phyloP scores from a whole-genome alignment of 2,329 filamentous ascomycete genomes.

The Monilinia fructicola region DNA sequence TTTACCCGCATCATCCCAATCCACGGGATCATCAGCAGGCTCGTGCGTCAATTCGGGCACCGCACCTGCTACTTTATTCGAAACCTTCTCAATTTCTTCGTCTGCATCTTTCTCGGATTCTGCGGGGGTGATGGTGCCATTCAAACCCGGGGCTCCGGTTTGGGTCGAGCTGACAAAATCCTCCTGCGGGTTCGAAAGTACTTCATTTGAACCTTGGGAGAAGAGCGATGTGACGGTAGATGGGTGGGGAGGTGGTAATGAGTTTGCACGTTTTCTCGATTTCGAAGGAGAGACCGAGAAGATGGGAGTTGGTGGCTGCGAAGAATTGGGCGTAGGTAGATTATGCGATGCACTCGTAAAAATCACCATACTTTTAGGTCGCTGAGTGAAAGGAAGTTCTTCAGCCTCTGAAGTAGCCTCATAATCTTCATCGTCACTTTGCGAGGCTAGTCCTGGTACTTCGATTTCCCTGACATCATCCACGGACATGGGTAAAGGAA shows the following conservation, averaged over 20 bases:
- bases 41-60: conserved; percentile 29
- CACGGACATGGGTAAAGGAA: conserved; percentile 67
- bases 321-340: conserved; percentile 35
- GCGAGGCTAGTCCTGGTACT: conserved; percentile 64
- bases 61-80: conserved; percentile 13
- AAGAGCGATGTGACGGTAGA: conserved; percentile 29
- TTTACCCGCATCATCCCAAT: conserved; percentile 31
- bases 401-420: conserved; percentile 44
- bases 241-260: conserved; percentile 34
- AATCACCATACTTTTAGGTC: conserved; percentile 47
- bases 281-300: conserved; percentile 19
- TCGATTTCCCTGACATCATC: conserved; percentile 80
- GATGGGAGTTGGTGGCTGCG: conserved; percentile 30
- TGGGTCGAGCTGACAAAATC: conserved; percentile 4
- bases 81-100: conserved; percentile 16
- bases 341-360: conserved; percentile 38
- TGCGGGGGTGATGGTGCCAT: conserved; percentile 20
- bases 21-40: conserved; percentile 28
- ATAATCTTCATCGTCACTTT: conserved; percentile 62
- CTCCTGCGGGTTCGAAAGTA: neutral
- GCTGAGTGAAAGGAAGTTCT: conserved; percentile 40
- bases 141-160: conserved; percentile 9
- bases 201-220: conserved; percentile 26
- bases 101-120: conserved; percentile 18
- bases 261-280: conserved; percentile 38